phyloP scores from a whole-genome alignment of 768 basidiomycete genomes.

The Podaxis sp. region DNA sequence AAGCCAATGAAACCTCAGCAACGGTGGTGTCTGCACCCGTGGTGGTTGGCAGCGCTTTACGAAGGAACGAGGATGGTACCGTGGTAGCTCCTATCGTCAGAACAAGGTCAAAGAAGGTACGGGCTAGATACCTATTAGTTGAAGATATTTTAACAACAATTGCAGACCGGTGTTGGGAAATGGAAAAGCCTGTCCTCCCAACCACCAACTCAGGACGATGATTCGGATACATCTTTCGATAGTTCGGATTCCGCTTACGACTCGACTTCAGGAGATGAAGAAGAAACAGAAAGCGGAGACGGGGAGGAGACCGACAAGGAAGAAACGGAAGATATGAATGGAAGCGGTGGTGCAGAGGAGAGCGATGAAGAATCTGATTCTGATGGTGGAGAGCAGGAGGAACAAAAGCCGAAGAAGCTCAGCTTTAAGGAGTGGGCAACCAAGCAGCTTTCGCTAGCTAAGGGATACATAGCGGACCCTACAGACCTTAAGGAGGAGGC shows the following conservation, averaged over 20 bases:
- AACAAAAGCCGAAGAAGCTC: slow-evolving; percentile 34
- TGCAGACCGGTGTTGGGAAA: slow-evolving; percentile 48
- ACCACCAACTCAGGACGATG: slow-evolving; percentile 23
- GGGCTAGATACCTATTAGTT: neutral
- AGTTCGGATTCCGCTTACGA: slow-evolving; percentile 73
- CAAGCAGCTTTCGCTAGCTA: slow-evolving; percentile 63
- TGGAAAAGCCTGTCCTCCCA: slow-evolving; percentile 7
- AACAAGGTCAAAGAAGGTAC: slow-evolving; percentile 35
- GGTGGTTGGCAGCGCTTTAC: slow-evolving; percentile 63
- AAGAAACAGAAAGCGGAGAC: slow-evolving; percentile 21
- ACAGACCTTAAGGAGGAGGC: slow-evolving; percentile 21
- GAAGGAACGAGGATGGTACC: slow-evolving; percentile 64
- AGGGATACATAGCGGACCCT: slow-evolving; percentile 31
- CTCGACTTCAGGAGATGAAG: slow-evolving; percentile 17
- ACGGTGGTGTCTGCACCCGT: slow-evolving; percentile 22
- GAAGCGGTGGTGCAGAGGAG: slow-evolving; percentile 23
- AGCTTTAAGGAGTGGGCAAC: slow-evolving; percentile 92
- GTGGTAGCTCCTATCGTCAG: slow-evolving; percentile 50
- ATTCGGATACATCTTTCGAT: slow-evolving; percentile 66
- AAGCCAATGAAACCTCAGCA: slow-evolving; percentile 16
- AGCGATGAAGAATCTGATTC: slow-evolving; percentile 20
- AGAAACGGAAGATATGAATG: slow-evolving; percentile 21
- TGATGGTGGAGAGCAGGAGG: slow-evolving; percentile 22
- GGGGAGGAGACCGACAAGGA: slow-evolving; percentile 8
- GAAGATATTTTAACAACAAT: slow-evolving; percentile 19